Base-by-base conservation (phyloP, 345 rosid species). In the Boechera retrofracta region DNA sequence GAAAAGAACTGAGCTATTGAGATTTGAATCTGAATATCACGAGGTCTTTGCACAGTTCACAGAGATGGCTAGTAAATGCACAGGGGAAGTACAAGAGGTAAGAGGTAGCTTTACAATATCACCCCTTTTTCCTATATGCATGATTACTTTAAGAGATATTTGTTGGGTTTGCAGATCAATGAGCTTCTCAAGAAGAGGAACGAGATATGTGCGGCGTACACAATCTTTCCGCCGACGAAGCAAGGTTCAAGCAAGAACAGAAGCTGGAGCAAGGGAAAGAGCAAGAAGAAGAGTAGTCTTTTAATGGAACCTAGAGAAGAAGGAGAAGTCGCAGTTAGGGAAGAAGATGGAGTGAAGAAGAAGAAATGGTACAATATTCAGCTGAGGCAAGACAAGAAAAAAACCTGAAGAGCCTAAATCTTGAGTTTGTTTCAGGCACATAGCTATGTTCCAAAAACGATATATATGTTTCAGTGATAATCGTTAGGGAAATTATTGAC, bases 31-130 rank as follows among this genome's bases (percentile, higher is more conserved):
- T 77, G 98, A 94, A 79, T 94, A 94, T 73, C 83, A 89, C 79
- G 98, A 94, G 88, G 98, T 95, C 53, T 81, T 92, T 76, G 83
- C 89, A 71, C 98, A 90, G 77, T 95, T 94, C 80, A 87, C 94
- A 2, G 96, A 92, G 79, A 90, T 94, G 96, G 93, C 98, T 38
- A 79, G 88, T 80, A 88, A 94, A 83, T 94, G 94, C 48, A 81
- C 98, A 0, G 89, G 88, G 63, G 99, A 94, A 77, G 88, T 94
- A 88, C 91, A 88, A 83, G 87, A 83, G 47, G 98, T 90, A 69
- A 82, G 87, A 77, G 16, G 32, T 16, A 47, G 71, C 49, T 64
- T 10, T 32, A 4, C 24, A 8, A 26, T 6, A 62, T 24, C 26
- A 32, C 3, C 7, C 5, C 0, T 1, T 11, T 16, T 2, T 35